Conservation (phyloP, 257 asterid genomes). For the Nicotiana otophora region DNA sequence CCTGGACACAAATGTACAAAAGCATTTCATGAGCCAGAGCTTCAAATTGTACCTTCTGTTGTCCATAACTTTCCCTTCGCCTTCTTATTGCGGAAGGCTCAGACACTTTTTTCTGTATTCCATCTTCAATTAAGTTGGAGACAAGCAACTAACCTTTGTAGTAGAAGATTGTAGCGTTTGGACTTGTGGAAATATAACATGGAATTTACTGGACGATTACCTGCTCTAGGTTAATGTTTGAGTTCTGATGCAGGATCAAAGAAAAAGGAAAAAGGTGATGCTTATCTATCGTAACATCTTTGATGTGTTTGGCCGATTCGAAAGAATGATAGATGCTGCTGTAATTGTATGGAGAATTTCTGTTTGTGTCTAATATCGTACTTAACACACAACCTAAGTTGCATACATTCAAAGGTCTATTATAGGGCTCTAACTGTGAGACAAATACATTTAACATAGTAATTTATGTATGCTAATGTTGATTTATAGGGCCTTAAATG, state of each 20-base stretch:
- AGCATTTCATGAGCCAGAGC: too few relatives aligned
- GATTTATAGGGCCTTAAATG: neutral
- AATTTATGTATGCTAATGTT: neutral
- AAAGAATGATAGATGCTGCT: neutral
- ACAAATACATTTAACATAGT: neutral
- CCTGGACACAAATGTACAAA: too few relatives aligned
- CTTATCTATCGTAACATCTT: neutral
- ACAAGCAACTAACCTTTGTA: neutral
- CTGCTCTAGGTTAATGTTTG: neutral
- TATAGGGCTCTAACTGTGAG: neutral
- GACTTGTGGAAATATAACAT: neutral
- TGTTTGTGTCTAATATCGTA: neutral
- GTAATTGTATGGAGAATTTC: neutral
- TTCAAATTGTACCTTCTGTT: too few relatives aligned
- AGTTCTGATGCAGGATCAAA: neutral
- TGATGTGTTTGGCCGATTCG: neutral
- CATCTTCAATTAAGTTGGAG: neutral
- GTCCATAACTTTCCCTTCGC: too few relatives aligned
- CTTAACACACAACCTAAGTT: neutral
- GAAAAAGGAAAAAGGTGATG: neutral
- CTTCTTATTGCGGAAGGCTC: too few relatives aligned
- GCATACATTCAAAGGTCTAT: neutral
- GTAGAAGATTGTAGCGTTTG: too few relatives aligned
- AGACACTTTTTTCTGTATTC: too few relatives aligned
- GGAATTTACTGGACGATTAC: neutral